These are phyloP conservation scores for Pseudonectria buxi DNA, from an alignment of 2,329 filamentous ascomycete genomes.

Conservation along the genomic window DNA sequence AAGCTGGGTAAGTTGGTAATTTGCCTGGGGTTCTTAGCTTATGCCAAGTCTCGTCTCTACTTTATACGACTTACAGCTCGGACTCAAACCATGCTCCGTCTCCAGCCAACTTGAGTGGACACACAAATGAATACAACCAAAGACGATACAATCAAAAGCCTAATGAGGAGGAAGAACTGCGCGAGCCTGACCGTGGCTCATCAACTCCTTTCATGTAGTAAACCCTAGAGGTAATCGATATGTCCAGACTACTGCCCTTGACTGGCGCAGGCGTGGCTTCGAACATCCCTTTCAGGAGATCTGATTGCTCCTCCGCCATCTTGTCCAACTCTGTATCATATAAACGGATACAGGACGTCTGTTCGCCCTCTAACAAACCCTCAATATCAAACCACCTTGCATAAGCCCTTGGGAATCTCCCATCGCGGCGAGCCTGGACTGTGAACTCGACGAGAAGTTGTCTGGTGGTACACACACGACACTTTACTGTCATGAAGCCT, in stretches of 20 bases:
- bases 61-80: no score
- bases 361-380: conserved; percentile 1
- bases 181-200: no score
- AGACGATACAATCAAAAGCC: no score
- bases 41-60: no score
- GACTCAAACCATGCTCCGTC: no score
- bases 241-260: background rate
- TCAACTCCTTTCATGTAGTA: background rate
- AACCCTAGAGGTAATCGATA: background rate
- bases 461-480: conserved; percentile 9
- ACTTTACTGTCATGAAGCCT: conserved; percentile 3
- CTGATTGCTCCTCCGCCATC: background rate
- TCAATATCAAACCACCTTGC: background rate
- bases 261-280: conserved; percentile 2
- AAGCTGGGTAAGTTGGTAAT: no score
- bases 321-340: conserved; percentile 1
- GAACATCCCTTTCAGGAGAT: conserved; percentile 2
- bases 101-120: no score
- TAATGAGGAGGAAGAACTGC: no score
- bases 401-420: background rate
- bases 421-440: background rate
- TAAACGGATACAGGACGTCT: background rate
- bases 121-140: no score
- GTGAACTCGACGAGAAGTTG: conserved; percentile 8
- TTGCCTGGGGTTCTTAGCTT: no score